phyloP scores from a whole-genome alignment of 139 green algal genomes.

The Volvox africanus region DNA sequence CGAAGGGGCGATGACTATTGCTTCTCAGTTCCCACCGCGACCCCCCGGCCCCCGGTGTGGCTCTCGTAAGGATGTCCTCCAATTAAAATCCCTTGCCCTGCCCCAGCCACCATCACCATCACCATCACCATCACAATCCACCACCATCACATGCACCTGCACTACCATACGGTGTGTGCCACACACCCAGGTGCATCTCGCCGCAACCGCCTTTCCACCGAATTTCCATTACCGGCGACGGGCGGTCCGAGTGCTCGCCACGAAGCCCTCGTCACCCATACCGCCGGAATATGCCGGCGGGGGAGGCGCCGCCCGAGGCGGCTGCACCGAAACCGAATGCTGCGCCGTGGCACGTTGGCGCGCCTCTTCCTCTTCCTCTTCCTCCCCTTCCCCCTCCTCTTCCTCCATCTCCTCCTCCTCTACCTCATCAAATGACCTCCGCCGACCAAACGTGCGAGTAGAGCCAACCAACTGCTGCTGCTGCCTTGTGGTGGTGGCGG shows the following conservation, averaged over 20 bases:
- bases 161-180: background rate
- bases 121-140: background rate
- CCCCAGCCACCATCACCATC: background rate
- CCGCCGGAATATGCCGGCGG: background rate
- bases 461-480: background rate
- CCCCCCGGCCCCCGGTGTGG: too few relatives aligned
- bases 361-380: constrained; percentile 11
- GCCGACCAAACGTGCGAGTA: background rate
- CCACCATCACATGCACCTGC: background rate
- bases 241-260: constrained; percentile 9
- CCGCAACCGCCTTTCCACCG: background rate
- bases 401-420: background rate
- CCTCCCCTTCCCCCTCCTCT: background rate
- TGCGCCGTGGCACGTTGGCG: background rate
- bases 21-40: too few relatives aligned
- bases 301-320: background rate
- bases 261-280: background rate
- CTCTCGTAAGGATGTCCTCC: too few relatives aligned
- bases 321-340: background rate
- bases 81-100: too few relatives aligned
- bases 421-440: background rate
- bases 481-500: background rate
- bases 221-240: background rate
- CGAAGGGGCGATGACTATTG: too few relatives aligned
- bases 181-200: background rate